Evolutionary conservation across 768 basidiomycete species (phyloP).

Genomic region (Boletales sp.): DNA sequence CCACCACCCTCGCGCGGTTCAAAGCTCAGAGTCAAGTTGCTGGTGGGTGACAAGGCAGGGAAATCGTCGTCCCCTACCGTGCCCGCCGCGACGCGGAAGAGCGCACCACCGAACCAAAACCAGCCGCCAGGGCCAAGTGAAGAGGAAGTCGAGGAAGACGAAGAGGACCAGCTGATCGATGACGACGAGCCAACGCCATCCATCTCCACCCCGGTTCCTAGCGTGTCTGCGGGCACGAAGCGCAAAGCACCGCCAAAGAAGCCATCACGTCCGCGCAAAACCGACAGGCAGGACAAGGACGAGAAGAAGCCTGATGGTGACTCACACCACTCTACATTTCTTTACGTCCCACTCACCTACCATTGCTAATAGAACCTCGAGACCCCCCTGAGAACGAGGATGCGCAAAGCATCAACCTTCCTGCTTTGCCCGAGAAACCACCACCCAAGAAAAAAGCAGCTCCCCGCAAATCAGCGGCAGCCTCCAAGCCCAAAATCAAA

Average conservation of each 20-base stretch:
- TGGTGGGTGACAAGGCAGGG: conserved; percentile 44
- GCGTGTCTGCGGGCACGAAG: conserved; percentile 40
- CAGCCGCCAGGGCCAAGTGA: conserved; percentile 28
- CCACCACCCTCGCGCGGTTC: conserved; percentile 51
- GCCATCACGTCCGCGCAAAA: conserved; percentile 51
- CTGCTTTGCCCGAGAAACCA: conserved; percentile 31
- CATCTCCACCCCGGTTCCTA: conserved; percentile 24
- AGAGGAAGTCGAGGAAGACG: conserved; percentile 60
- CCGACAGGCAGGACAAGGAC: conserved; percentile 42
- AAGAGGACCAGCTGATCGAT: conserved; percentile 80
- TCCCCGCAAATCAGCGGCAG: conserved; percentile 41
- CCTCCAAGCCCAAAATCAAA: conserved; percentile 33
- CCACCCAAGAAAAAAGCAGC: conserved; percentile 47
- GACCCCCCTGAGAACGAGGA: conserved; percentile 27
- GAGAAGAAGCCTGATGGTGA: conserved; percentile 46
- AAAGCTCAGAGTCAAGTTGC: conserved; percentile 48
- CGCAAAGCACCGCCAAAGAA: conserved; percentile 48
- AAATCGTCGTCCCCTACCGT: conserved; percentile 33
- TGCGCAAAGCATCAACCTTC: conserved; percentile 13
- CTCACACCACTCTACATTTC: conserved; percentile 25
- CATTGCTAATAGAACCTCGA: conserved; percentile 23
- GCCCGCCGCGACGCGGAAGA: conserved; percentile 19
- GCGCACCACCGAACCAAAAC: conserved; percentile 12
- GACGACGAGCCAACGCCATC: conserved; percentile 43
- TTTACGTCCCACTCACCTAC: not conserved